Evolutionary conservation across 306 rosid species (phyloP), one percentile per base, ranked within the genome.

Genomic region (Vigna angularis): DNA sequence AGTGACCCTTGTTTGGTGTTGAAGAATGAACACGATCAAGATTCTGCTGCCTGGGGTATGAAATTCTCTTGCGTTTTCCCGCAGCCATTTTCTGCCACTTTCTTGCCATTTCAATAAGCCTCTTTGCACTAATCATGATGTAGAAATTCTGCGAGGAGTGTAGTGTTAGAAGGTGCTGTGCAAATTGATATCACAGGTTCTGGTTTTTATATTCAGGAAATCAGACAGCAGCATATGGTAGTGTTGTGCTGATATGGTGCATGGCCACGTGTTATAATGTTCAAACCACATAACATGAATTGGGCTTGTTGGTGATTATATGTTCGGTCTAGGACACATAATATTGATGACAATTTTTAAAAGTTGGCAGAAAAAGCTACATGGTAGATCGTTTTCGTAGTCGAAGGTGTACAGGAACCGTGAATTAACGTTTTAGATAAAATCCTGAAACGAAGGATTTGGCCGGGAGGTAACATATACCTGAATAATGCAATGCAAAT

Each of bases 31-130:
- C 1, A 6, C 22, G 17, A 2, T 40, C 12, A 12, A 16, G 26
- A 53, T 80, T 42, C 45, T 76, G 56, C 3, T 42, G 6, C 36
- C 42, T 75, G 1, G 47, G 26, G 79, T 40, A 85, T 1, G 88
- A 81, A 45, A 85, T 85, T 71, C 78, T 85, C 66, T 63, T 84
- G 30, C 79, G 87, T 0, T 64, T 73, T 24, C 42, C 24, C 0
- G 56, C 50, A 0, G 73, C 82, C 69, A 59, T 30, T 67, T 84
- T 81, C 13, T 84, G 87, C 85, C 87, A 84, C 80, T 72, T 84
- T 38, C 79, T 80, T 6, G 85, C 85, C 83, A 84, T 76, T 63
- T 81, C 44, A 4, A 77, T 51, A 3, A 84, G 73, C 83, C 83
- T 81, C 4, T 76, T 68, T 47, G 52, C 77, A 6, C 75, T 77